A percentile compares a stretch with the other conserved stretches of the same genome.
These are phyloP conservation scores for Stagonosporopsis cucurbitacearum DNA, from an alignment of 2,329 filamentous ascomycete genomes.

Conservation along the genomic window DNA sequence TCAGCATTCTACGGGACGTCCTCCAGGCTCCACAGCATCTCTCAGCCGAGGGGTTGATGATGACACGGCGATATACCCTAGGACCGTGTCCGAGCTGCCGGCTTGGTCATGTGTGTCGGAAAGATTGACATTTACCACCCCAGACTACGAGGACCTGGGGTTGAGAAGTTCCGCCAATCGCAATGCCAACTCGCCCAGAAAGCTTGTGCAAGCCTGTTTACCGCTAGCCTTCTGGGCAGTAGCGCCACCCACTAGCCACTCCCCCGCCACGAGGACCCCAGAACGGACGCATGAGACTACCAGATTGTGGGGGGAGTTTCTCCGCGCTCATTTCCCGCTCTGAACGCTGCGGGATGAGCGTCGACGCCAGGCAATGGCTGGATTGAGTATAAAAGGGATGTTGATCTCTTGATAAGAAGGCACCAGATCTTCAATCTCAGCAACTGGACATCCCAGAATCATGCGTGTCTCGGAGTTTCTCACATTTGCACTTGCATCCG, in stretches of 20 bases:
- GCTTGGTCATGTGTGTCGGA: background rate
- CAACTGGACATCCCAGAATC: slow-evolving; percentile 10
- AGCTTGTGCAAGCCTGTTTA: background rate
- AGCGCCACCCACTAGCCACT: slow-evolving; percentile 7
- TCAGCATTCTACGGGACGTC: background rate
- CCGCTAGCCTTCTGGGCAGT: background rate
- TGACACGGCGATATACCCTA: background rate
- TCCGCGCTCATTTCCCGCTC: slow-evolving; percentile 14
- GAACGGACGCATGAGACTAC: background rate
- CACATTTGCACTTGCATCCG: slow-evolving; percentile 33
- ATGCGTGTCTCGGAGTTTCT: slow-evolving; percentile 40
- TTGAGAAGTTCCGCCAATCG: background rate
- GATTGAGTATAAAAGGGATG: slow-evolving; percentile 10
- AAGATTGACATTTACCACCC: background rate
- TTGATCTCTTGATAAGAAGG: background rate
- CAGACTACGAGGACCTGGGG: background rate
- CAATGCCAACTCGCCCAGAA: background rate
- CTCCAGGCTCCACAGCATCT: background rate
- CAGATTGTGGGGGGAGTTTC: slow-evolving; percentile 11
- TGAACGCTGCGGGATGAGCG: slow-evolving; percentile 1
- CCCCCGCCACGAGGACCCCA: background rate
- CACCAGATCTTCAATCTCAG: background rate
- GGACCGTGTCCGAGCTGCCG: background rate
- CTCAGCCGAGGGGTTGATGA: background rate
- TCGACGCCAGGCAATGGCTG: background rate